Base-by-base conservation (phyloP, 768 basidiomycete genomes). In the Trichaptum fuscoviolaceum region DNA sequence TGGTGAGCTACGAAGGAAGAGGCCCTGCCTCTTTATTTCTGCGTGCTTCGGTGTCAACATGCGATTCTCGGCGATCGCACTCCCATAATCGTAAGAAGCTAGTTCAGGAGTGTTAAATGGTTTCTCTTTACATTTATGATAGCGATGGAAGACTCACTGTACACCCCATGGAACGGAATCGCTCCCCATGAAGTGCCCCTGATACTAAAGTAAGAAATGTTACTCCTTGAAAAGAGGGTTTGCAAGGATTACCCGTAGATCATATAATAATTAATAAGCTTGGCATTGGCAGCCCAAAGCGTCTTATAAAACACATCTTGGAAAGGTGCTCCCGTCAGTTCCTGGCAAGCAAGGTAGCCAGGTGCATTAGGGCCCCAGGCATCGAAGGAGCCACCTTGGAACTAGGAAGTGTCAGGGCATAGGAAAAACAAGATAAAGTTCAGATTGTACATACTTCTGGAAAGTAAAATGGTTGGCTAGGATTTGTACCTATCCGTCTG, bases 121-220 rank as follows among this genome's bases (percentile, higher is more conserved):
- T 59, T 57, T 2, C 24, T 30, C 2, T n/a, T n/a, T 8, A 12
- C 26, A 60, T 20, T 23, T 8, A 63, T 34, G 26, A 24, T 17
- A 62, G 12, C 7, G 62, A 25, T n/a, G 23, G 58, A 26, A 64
- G 61, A 72, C 76, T 74, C 72, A 73, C 81, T 87, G 72, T 88
- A 87, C 18, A 91, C 92, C 9, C 87, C 90, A 17, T 85, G 92
- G 78, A 87, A 91, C 1, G 93, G 89, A 58, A 94, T 79, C 10
- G 82, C 89, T 57, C 91, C 93, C 91, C 92, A 95, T 15, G 89
- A 92, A 0, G 93, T 94, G 25, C 93, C 92, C 8, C 92, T 92
- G 66, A 57, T 10, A 64, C 62, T 24, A 35, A 57, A n/a, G 25
- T 58, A 26, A n/a, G 30, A 59, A 34, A 65, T 26, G 26, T 42